A percentile compares a stretch with the other conserved stretches of the same genome.
These are phyloP conservation scores for Alternaria arbusti DNA, from an alignment of 2,329 filamentous ascomycete species.

Conservation along the genomic window DNA sequence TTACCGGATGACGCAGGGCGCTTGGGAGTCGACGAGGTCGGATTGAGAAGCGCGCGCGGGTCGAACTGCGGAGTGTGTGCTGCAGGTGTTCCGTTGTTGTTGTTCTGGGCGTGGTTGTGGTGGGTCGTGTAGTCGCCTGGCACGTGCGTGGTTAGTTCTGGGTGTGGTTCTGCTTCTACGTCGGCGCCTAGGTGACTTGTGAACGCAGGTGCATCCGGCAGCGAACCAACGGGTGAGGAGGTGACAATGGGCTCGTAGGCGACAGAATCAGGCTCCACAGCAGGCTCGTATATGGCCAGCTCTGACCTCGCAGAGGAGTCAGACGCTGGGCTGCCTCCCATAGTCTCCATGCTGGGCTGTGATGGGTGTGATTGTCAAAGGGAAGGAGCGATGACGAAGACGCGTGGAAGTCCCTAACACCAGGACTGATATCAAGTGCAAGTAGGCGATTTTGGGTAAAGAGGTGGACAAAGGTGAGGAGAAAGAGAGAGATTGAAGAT, in stretches of 20 bases:
- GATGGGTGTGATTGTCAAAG: background rate
- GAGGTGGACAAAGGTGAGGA: background rate
- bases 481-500: constrained; percentile 6
- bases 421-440: background rate
- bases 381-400: background rate
- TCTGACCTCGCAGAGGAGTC: background rate
- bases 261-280: background rate
- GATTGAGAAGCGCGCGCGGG: constrained; percentile 44
- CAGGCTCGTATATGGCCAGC: background rate
- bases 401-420: background rate
- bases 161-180: background rate
- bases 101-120: constrained; percentile 9
- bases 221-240: background rate
- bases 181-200: constrained; percentile 1
- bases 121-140: constrained; percentile 26
- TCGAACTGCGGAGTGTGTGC: constrained; percentile 27
- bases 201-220: constrained; percentile 1
- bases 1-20: constrained; percentile 36
- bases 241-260: background rate
- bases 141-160: constrained; percentile 24
- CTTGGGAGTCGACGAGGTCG: constrained; percentile 37
- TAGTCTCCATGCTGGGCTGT: background rate
- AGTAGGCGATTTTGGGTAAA: background rate
- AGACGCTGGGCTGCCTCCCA: background rate
- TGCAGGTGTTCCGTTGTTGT: constrained; percentile 15